Evolutionary conservation across 441 rosid species (phyloP), one percentile per base, ranked within the genome.

Genomic region (Macaranga tanarius): DNA sequence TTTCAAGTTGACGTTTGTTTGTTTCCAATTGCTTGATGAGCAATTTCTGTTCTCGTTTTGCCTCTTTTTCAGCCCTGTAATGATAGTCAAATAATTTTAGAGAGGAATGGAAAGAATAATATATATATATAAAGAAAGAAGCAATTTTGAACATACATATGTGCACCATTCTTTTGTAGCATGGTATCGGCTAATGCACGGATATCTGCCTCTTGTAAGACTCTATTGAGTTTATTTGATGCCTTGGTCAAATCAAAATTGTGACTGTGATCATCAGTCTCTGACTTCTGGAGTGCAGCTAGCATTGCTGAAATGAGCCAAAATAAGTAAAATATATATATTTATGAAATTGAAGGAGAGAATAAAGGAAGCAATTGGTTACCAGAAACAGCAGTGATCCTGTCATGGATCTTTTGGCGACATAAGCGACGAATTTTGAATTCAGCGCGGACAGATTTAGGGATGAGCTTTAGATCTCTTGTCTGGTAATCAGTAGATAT

Each of bases 361-460:
- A 38, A 1, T 23, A 12, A 28, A 55, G 48, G 17, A 42, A 60
- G 62, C 16, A 62, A 22, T 45, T 66, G 62, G 74, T 75, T 69
- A 93, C 99, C 94, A 69, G 88, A 90, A 73, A 90, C 80, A 61
- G 95, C 96, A 42, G 79, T 75, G 57, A 93, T 86, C 83, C 99
- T 86, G 74, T 95, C 97, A 22, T 77, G 87, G 28, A 95, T 95
- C 93, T 87, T 93, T 82, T 79, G 86, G 47, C 99, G 78, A 81
- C 92, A 93, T 1, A 79, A 77, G 26, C 97, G 89, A 6, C 98
- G 84, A 67, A 85, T 72, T 85, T 86, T 90, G 20, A 93, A 42
- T 26, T 75, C 67, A 31, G 84, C 87, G 40, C 87, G 93, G 20
- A 85, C 71, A 58, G 83, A 65, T 69, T 77, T 90, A 0, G 97